phyloP scores from a whole-genome alignment of 352 stramenopile genomes.

The Globisporangium rhizosaccharum region DNA sequence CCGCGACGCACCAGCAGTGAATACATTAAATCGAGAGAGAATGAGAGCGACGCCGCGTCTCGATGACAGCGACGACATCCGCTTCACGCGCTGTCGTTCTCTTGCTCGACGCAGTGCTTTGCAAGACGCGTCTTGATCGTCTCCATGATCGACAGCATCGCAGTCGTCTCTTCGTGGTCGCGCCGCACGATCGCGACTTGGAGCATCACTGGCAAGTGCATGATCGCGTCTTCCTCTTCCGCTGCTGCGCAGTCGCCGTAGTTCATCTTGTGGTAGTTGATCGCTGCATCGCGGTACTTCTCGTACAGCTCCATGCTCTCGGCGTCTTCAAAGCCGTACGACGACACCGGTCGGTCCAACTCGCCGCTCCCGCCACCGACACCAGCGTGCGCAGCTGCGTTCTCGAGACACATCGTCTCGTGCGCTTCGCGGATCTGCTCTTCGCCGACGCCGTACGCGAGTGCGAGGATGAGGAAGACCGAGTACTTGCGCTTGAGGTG shows the following conservation, averaged over 20 bases:
- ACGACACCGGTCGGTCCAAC: constrained; percentile 35
- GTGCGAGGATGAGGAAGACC: constrained; percentile 78
- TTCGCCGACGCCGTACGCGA: constrained; percentile 71
- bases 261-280: constrained; percentile 86
- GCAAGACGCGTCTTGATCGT: constrained; percentile 63
- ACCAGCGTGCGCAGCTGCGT: constrained; percentile 59
- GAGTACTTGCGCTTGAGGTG: constrained; percentile 87
- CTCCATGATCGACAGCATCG: constrained; percentile 76
- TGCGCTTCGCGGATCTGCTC: constrained; percentile 77
- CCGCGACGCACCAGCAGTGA: background rate
- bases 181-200: constrained; percentile 68
- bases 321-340: constrained; percentile 69
- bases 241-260: constrained; percentile 68
- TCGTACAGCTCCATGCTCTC: constrained; percentile 80
- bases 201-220: constrained; percentile 87
- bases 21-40: background rate
- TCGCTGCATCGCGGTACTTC: constrained; percentile 76
- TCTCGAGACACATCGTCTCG: constrained; percentile 79
- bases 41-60: background rate
- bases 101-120: constrained; percentile 42
- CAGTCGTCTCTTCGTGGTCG: constrained; percentile 59
- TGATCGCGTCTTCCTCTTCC: constrained; percentile 86
- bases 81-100: constrained; percentile 35
- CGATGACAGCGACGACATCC: background rate
- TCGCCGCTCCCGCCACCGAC: constrained; percentile 69